Percentiles rank a stretch among this genome's conserved stretches.
Evolutionary conservation across 306 rosid genomes (phyloP).

Genomic region (Vachellia collinsii): DNA sequence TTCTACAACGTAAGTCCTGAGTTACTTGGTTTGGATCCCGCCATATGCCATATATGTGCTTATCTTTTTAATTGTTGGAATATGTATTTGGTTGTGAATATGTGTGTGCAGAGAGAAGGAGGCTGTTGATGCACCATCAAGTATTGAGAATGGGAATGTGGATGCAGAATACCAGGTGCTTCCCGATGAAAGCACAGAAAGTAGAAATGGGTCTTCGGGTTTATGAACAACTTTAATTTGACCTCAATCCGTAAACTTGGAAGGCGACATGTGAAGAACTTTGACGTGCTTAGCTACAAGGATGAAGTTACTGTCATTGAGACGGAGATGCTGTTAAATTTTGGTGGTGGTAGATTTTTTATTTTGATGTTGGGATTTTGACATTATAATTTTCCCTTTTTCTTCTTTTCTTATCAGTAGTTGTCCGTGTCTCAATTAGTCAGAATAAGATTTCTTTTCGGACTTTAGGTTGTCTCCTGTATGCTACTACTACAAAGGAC

Average conservation of each 20-base stretch:
- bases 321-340: background rate
- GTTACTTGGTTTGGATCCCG: background rate
- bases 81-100: background rate
- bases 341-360: background rate
- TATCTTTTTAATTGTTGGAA: background rate
- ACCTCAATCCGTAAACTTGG: background rate
- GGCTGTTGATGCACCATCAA: constrained; percentile 24
- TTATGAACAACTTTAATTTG: constrained; percentile 23
- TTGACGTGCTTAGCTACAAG: background rate
- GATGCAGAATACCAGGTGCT: constrained; percentile 46
- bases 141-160: constrained; percentile 39
- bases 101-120: constrained; percentile 48
- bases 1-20: constrained; percentile 52
- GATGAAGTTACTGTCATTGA: background rate
- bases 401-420: background rate
- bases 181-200: constrained; percentile 35
- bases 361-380: background rate
- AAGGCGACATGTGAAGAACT: background rate
- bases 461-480: background rate
- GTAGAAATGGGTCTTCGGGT: constrained; percentile 35
- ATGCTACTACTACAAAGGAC: background rate
- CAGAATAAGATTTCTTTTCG: background rate
- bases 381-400: background rate
- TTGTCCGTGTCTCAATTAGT: background rate
- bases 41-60: background rate